A percentile compares a stretch with the other conserved stretches of the same genome.
Conservation (phyloP, 2,329 filamentous ascomycete species). For the Dissoconium aciculare region DNA sequence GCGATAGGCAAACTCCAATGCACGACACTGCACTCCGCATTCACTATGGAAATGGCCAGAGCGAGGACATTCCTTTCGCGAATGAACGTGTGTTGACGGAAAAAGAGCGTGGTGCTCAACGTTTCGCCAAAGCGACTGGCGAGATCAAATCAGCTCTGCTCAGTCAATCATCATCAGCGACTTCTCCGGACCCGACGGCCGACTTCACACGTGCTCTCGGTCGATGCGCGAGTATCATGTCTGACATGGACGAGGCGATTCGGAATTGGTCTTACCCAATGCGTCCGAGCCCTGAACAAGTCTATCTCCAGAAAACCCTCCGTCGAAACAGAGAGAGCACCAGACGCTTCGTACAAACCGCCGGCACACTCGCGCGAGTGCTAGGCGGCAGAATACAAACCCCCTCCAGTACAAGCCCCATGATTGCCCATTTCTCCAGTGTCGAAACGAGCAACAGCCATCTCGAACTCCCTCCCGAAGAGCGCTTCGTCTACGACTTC, state of each 20-base stretch:
- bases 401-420: constrained; percentile 9
- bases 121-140: constrained; percentile 41
- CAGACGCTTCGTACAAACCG: constrained; percentile 47
- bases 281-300: constrained; percentile 38
- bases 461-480: constrained; percentile 24
- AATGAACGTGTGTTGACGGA: constrained; percentile 28
- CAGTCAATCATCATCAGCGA: constrained; percentile 16
- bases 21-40: constrained; percentile 38
- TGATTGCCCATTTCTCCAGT: constrained; percentile 15
- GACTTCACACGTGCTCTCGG: constrained; percentile 20
- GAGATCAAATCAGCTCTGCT: constrained; percentile 43
- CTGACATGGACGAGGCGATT: constrained; percentile 42
- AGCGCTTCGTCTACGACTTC: constrained; percentile 50
- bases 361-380: constrained; percentile 41
- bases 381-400: constrained; percentile 40
- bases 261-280: constrained; percentile 39
- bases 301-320: constrained; percentile 41
- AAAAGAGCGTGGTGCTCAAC: constrained; percentile 38
- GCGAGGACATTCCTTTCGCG: constrained; percentile 41
- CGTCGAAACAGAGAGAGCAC: constrained; percentile 41
- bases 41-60: constrained; percentile 45
- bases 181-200: constrained; percentile 16
- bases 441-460: constrained; percentile 27
- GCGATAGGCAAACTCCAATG: constrained; percentile 20
- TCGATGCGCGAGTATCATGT: constrained; percentile 30